Base-by-base conservation (phyloP, 192 early-diverging fungal genomes). In the Geranomyces variabilis region DNA sequence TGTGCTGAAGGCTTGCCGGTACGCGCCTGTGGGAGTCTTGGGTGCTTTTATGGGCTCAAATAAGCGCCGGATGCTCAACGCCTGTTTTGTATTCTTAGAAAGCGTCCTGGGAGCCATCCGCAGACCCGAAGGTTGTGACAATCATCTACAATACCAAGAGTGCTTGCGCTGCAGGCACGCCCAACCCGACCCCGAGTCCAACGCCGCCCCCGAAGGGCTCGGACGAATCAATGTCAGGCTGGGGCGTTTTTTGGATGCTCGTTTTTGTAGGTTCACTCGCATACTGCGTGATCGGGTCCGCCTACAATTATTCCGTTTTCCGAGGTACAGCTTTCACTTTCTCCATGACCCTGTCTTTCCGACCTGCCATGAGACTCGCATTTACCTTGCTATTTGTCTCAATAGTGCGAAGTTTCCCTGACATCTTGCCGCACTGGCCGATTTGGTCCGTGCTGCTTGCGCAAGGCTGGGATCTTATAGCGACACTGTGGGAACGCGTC, bases 231-330 rank as follows among this genome's bases (percentile, higher is more conserved):
- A 64, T 64, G 61, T 64, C 61, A 17, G 46, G 44, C 14, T 63
- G 28, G n/a, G 59, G 61, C 43, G 30, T 64, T 6, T 64, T 72
- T 34, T 63, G 41, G 21, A 14, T 48, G 46, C 41, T 72, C 1
- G 5, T 48, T 10, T 72, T 72, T 64, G 47, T 72, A 17, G 44
- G 17, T 6, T 48, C 29, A 3, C 7, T 26, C 5, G 70, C 48
- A 33, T 72, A 72, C 61, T 21, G 64, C 0, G 49, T 72, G 15
- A 53, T 72, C 15, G 70, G 70, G 0, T 22, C 46, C 21, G 61
- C 34, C 6, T 72, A 72, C 62, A 72, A 64, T 29, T 72, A 64
- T 31, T 56, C 61, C 1, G 70, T 72, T 15, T 36, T 72, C 19
- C 22, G 70, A 26, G 64, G 68, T 70, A 70, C n/a, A n/a, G n/a